phyloP scores from a whole-genome alignment of 805 yeast species.

The Candida sanyiensis region DNA sequence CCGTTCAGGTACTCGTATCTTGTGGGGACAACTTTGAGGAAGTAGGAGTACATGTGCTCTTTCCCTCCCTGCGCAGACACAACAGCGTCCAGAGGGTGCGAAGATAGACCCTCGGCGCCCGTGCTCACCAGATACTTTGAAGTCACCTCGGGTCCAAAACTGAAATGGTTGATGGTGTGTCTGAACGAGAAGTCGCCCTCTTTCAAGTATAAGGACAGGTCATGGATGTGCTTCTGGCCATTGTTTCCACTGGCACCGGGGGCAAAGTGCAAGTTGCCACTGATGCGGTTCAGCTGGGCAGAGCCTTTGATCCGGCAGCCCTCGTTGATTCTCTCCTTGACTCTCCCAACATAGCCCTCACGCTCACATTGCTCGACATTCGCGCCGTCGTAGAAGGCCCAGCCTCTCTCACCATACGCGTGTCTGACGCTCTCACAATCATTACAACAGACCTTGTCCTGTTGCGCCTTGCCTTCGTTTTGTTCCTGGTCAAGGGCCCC shows the following conservation, averaged over 20 bases:
- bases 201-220: constrained; percentile 63
- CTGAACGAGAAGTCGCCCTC: constrained; percentile 60
- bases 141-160: constrained; percentile 66
- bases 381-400: constrained; percentile 90
- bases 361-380: constrained; percentile 85
- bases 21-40: constrained; percentile 84
- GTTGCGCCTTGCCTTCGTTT: constrained; percentile 33
- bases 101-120: constrained; percentile 33
- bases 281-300: constrained; percentile 74
- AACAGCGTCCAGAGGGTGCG: constrained; percentile 65
- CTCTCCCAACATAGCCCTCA: constrained; percentile 72
- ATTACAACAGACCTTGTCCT: constrained; percentile 66
- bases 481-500: constrained; percentile 65
- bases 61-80: constrained; percentile 40
- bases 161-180: constrained; percentile 73
- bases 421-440: constrained; percentile 73
- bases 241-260: constrained; percentile 77
- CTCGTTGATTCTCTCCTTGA: constrained; percentile 58
- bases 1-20: constrained; percentile 67
- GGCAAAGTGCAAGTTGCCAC: constrained; percentile 91
- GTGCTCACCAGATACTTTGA: constrained; percentile 17
- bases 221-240: constrained; percentile 72
- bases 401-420: constrained; percentile 71
- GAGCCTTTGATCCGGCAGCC: constrained; percentile 87
- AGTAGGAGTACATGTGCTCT: constrained; percentile 66